Conservation (phyloP, 2,329 filamentous ascomycete genomes). For the Trichophyton mentagrophytes region DNA sequence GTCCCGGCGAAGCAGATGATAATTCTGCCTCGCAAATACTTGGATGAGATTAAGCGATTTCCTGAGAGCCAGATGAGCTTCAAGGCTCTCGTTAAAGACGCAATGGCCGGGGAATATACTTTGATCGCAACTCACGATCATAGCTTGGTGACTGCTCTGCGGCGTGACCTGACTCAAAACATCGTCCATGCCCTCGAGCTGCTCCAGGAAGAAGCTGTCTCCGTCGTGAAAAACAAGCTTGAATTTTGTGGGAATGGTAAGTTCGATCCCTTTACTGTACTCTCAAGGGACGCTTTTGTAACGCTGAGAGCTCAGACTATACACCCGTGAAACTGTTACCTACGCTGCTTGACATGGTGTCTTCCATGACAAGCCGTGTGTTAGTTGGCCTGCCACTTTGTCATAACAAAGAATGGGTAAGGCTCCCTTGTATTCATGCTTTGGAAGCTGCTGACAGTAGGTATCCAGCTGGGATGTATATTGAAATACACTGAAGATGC, state of each 20-base stretch:
- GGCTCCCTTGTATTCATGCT: neutral
- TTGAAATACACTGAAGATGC: slow-evolving; percentile 11
- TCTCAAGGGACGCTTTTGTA: neutral
- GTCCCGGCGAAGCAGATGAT: neutral
- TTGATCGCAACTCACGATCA: neutral
- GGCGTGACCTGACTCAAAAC: neutral
- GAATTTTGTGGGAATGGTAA: neutral
- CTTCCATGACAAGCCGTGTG: slow-evolving; percentile 11
- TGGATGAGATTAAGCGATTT: neutral
- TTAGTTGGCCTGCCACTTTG: slow-evolving; percentile 14
- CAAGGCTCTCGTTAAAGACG: neutral
- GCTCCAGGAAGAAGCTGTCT: neutral
- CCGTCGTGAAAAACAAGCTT: neutral
- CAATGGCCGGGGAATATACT: neutral
- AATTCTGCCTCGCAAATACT: neutral
- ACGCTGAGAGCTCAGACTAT: neutral
- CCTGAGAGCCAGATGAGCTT: neutral
- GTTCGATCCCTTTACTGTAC: neutral
- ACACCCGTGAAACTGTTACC: slow-evolving; percentile 5
- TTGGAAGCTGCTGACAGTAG: neutral
- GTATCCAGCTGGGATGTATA: neutral
- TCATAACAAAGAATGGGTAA: slow-evolving; percentile 13
- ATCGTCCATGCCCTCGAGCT: neutral
- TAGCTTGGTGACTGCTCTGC: neutral
- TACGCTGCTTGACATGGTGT: slow-evolving; percentile 12